Percentiles rank a stretch among this genome's conserved stretches.
Conservation (phyloP, 495 filamentous ascomycete species). For the Talaromyces liani region DNA sequence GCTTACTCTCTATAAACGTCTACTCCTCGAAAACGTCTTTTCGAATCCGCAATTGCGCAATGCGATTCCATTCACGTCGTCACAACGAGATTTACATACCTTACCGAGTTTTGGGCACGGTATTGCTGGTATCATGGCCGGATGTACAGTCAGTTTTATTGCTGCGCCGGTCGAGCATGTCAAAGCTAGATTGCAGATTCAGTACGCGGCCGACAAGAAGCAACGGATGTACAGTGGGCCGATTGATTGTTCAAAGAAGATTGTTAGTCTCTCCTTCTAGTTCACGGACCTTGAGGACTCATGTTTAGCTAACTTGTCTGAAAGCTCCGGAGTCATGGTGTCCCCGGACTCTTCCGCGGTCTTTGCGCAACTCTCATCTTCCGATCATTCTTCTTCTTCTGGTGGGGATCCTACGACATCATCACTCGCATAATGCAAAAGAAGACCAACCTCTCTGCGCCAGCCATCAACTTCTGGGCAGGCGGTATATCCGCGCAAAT, state of each 20-base stretch:
- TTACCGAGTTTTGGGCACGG: slow-evolving; percentile 77
- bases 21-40: slow-evolving; percentile 76
- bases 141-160: slow-evolving; percentile 83
- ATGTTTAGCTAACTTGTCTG: slow-evolving; percentile 14
- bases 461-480: slow-evolving; percentile 93
- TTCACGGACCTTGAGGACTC: neutral
- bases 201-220: slow-evolving; percentile 71
- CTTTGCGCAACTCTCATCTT: slow-evolving; percentile 80
- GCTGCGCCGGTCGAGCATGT: slow-evolving; percentile 93
- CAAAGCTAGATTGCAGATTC: slow-evolving; percentile 88
- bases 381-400: slow-evolving; percentile 90
- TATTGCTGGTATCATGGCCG: slow-evolving; percentile 78
- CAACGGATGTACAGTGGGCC: slow-evolving; percentile 77
- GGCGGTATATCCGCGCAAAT: slow-evolving; percentile 86
- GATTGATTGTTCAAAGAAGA: slow-evolving; percentile 69
- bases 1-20: slow-evolving; percentile 76
- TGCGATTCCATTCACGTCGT: slow-evolving; percentile 25
- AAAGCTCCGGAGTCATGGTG: slow-evolving; percentile 54
- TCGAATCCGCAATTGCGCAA: slow-evolving; percentile 41
- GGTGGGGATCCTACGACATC: slow-evolving; percentile 91
- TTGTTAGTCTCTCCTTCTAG: slow-evolving; percentile 37
- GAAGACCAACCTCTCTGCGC: slow-evolving; percentile 63
- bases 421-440: slow-evolving; percentile 59
- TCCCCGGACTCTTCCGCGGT: slow-evolving; percentile 77
- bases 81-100: slow-evolving; percentile 28